phyloP scores from a whole-genome alignment of 345 rosid species.

The Anacardium occidentale region DNA sequence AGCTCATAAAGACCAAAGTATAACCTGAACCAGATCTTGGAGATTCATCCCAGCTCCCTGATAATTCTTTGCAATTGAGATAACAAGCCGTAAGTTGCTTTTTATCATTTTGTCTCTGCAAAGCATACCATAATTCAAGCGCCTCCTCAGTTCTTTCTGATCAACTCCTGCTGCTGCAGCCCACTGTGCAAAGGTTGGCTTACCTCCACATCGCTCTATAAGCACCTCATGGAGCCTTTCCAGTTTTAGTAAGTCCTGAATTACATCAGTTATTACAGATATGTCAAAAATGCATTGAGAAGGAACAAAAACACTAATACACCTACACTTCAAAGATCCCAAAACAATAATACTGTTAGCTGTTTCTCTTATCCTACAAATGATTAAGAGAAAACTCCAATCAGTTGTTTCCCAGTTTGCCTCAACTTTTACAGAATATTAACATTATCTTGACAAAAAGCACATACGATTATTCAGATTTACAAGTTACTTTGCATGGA shows the following conservation, averaged over 20 bases:
- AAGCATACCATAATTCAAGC: conserved; percentile 55
- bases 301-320: background rate
- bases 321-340: background rate
- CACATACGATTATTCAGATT: background rate
- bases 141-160: conserved; percentile 63
- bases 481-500: background rate
- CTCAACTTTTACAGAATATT: background rate
- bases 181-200: conserved; percentile 83
- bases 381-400: background rate
- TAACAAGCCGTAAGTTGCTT: conserved; percentile 93
- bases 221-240: conserved; percentile 80
- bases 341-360: background rate
- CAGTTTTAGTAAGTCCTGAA: conserved; percentile 79
- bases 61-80: conserved; percentile 92
- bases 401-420: background rate
- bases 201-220: conserved; percentile 57
- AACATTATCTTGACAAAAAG: background rate
- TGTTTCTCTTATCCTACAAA: background rate
- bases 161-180: conserved; percentile 91
- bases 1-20: conserved; percentile 1
- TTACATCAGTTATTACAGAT: background rate
- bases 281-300: conserved; percentile 22
- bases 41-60: conserved; percentile 88
- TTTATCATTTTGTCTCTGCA: conserved; percentile 96
- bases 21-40: conserved; percentile 96